Evolutionary conservation across 495 filamentous ascomycete species (phyloP), one percentile per base, ranked within the genome.

Genomic region (Margaritispora aquatica): DNA sequence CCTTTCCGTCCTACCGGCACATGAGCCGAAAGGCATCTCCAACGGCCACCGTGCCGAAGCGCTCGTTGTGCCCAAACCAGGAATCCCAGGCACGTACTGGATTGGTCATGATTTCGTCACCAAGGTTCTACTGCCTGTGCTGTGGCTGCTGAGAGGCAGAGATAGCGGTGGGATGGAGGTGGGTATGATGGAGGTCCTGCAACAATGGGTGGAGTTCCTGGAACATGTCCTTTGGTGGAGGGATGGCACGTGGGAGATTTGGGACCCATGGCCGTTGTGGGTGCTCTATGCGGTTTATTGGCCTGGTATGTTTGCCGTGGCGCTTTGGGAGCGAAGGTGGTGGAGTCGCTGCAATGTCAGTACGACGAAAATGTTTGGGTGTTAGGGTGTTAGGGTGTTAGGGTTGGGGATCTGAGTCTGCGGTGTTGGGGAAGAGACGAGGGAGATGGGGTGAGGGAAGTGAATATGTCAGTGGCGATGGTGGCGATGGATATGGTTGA

Each of bases 341-440:
- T 86, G 83, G 83, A 83, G 75, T 57, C 69, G 81, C 62, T 60
- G 83, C 34, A 84, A 86, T 71, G 80, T 84, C 10, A 79, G 78
- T 51, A 86, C 84, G 21, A 74, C 71, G 31, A 80, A 82, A 64
- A 71, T 85, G 63, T 85, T 85, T 66, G 68, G 51, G n/a, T 70
- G 64, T 51, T 71, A 36, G n/a, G n/a, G n/a, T n/a, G n/a, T n/a
- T n/a, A n/a, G n/a, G n/a, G n/a, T n/a, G n/a, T n/a, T n/a, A n/a
- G n/a, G n/a, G n/a, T n/a, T n/a, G n/a, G n/a, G n/a, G n/a, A n/a
- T n/a, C n/a, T n/a, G n/a, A n/a, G n/a, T n/a, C n/a, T n/a, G n/a
- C n/a, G n/a, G n/a, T n/a, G n/a, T n/a, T n/a, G n/a, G n/a, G n/a
- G n/a, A n/a, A n/a, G n/a, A n/a, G n/a, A n/a, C n/a, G n/a, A n/a